phyloP scores from a whole-genome alignment of 1,284 basidiomycete genomes.

The Ceratobasidium sp. region DNA sequence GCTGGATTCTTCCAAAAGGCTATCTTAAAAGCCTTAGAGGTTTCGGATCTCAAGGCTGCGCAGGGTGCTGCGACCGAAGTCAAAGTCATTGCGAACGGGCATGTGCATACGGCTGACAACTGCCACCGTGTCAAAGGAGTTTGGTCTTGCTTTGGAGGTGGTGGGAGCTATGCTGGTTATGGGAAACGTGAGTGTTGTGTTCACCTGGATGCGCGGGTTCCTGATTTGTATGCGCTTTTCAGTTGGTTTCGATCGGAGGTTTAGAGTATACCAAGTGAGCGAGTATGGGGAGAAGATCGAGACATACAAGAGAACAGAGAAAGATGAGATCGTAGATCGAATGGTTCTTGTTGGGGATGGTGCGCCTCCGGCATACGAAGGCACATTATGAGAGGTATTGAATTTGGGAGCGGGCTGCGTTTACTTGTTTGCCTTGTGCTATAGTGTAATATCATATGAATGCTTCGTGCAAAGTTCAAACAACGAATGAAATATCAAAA shows the following conservation, averaged over 20 bases:
- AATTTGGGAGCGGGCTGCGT: conserved; percentile 4
- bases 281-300: conserved; percentile 90
- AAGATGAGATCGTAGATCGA: conserved; percentile 76
- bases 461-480: background rate
- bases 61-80: conserved; percentile 75
- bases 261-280: conserved; percentile 86
- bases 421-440: conserved; percentile 17
- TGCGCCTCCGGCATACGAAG: conserved; percentile 38
- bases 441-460: conserved; percentile 24
- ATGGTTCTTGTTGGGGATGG: conserved; percentile 69
- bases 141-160: conserved; percentile 97
- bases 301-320: conserved; percentile 90
- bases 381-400: conserved; percentile 8
- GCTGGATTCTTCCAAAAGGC: conserved; percentile 87
- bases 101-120: conserved; percentile 89
- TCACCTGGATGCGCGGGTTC: background rate
- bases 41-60: conserved; percentile 66
- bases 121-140: conserved; percentile 86
- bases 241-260: conserved; percentile 85
- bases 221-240: conserved; percentile 2
- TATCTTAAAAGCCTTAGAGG: conserved; percentile 66
- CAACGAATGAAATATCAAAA: conserved; percentile 11
- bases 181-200: conserved; percentile 72
- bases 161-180: conserved; percentile 86
- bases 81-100: conserved; percentile 88